Base-by-base conservation (phyloP, 2,329 filamentous ascomycete species). In the Fusarium circinatum region DNA sequence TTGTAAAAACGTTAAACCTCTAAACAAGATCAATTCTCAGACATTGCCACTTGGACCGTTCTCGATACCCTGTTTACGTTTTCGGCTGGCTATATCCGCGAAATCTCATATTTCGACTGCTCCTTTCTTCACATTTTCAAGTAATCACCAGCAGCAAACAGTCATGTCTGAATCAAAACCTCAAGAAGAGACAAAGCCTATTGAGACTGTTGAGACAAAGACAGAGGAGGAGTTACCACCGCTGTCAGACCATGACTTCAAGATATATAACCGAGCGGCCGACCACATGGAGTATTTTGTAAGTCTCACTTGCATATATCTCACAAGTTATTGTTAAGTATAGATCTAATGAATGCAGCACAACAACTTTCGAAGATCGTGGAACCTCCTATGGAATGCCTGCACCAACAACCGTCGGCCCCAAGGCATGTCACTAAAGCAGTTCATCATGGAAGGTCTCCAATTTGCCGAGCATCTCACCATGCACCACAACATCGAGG, bases 401-500 rank as follows among this genome's bases (percentile, higher is more conserved):
- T 93, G 91, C 78, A 85, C 84, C 36, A 84, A 83, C 51, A 81
- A 87, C 68, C 88, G 88, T 69, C 90, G 92, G 0, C 91, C 93
- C 0, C 78, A 84, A 8, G 86, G 87, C 73, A 89, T 94, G 85
- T 90, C 91, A 1, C 87, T 94, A 20, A 87, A 88, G 34, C 87
- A 92, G 73, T 94, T 96, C 82, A 84, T 97, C 75, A 81, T 85
- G 75, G 85, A 87, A 32, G 93, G 92, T 38, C 85, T 94, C n/a
- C 84, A 90, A 55, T 94, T 98, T 80, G 88, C 89, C 74, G 86
- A 87, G 22, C 88, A 92, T 65, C 89, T 98, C n/a, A 88, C 89
- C 15, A 83, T 89, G 65, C 95, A 98, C 83, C 95, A 98, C 84
- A 85, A 84, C 65, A 96, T 97, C 78, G 95, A 98, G 81, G 95